phyloP scores from a whole-genome alignment of 805 yeast genomes.

The Lipomyces spencermartinsiae region DNA sequence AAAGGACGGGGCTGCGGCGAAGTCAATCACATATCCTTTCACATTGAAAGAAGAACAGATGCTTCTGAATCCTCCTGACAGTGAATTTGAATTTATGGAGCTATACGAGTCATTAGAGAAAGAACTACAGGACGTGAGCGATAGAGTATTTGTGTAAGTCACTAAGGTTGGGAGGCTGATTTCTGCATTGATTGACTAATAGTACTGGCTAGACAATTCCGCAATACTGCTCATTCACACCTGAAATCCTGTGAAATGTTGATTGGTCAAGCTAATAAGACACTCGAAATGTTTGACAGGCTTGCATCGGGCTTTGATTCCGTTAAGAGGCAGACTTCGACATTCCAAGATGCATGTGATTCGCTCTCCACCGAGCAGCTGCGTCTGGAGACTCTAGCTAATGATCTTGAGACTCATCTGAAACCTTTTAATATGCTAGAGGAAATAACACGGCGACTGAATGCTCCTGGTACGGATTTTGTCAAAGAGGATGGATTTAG shows the following conservation, averaged over 20 bases:
- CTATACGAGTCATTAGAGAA: constrained; percentile 26
- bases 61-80: constrained; percentile 13
- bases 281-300: constrained; percentile 55
- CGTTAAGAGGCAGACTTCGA: constrained; percentile 66
- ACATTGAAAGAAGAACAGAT: constrained; percentile 17
- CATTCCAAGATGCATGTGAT: constrained; percentile 65
- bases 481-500: constrained; percentile 66
- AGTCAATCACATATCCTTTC: constrained; percentile 25
- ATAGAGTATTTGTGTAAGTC: constrained; percentile 19
- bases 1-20: background rate
- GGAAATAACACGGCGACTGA: constrained; percentile 67
- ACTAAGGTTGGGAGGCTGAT: background rate
- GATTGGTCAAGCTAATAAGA: constrained; percentile 52
- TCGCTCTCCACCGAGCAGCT: constrained; percentile 56
- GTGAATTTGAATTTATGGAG: constrained; percentile 22
- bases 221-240: constrained; percentile 28
- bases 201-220: constrained; percentile 16
- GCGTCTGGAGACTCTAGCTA: constrained; percentile 51
- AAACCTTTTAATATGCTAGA: constrained; percentile 74
- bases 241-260: constrained; percentile 47
- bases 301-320: constrained; percentile 60
- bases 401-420: constrained; percentile 57
- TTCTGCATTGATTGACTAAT: constrained; percentile 5
- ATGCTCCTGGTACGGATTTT: constrained; percentile 71
- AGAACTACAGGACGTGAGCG: constrained; percentile 30